phyloP scores from a whole-genome alignment of 257 asterid species.

The Lantana camara region DNA sequence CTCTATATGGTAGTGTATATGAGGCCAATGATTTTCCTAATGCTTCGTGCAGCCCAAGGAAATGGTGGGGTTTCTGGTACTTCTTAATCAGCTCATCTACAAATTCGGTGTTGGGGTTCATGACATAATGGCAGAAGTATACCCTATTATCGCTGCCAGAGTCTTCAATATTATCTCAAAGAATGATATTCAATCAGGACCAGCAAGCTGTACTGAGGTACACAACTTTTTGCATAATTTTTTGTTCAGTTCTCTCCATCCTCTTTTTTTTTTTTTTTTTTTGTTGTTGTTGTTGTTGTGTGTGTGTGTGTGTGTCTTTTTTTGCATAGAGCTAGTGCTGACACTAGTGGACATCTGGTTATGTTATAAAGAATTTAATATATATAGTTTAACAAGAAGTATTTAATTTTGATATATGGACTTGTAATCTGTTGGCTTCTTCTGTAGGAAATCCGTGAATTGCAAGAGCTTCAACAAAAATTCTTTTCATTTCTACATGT shows the following conservation, averaged over 20 bases:
- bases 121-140: constrained; percentile 80
- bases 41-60: constrained; percentile 79
- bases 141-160: constrained; percentile 77
- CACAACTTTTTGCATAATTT: constrained; percentile 27
- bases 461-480: constrained; percentile 82
- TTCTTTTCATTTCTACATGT: constrained; percentile 79
- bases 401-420: not conserved
- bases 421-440: too few relatives aligned
- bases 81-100: constrained; percentile 91
- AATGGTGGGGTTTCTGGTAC: constrained; percentile 71
- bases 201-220: constrained; percentile 89
- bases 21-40: constrained; percentile 19
- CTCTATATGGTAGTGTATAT: not conserved
- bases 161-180: constrained; percentile 70
- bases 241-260: too few relatives aligned
- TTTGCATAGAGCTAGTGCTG: too few relatives aligned
- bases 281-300: too few relatives aligned
- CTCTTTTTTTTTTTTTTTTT: not conserved
- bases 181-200: constrained; percentile 68
- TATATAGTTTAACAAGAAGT: not conserved
- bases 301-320: too few relatives aligned
- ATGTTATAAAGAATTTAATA: too few relatives aligned
- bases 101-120: constrained; percentile 69
- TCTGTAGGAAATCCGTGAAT: constrained; percentile 85
- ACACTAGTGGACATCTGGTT: too few relatives aligned